These are phyloP conservation scores for Dactylellina haptotyla DNA, from an alignment of 2,329 filamentous ascomycete species.

Conservation along the genomic window DNA sequence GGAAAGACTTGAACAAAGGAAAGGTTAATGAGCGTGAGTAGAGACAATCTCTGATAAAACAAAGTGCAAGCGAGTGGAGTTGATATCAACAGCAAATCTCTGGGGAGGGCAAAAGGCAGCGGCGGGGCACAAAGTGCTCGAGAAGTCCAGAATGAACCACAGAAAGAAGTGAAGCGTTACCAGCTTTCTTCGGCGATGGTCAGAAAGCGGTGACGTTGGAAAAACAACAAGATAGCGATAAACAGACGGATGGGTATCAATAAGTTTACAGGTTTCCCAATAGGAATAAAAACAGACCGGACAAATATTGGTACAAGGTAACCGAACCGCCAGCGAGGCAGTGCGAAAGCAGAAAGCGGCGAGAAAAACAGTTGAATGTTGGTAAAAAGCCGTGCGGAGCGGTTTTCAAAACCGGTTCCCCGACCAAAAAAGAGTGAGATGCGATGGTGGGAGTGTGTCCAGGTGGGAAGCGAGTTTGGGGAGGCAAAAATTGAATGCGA, in stretches of 20 bases:
- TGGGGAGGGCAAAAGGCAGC: slow-evolving; percentile 8
- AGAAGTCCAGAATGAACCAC: slow-evolving; percentile 15
- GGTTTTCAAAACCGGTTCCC: slow-evolving; percentile 44
- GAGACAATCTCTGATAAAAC: slow-evolving; percentile 21
- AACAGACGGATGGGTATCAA: slow-evolving; percentile 48
- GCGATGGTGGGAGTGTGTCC: neutral
- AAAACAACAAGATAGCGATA: neutral
- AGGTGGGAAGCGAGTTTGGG: slow-evolving; percentile 7
- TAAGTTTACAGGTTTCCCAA: slow-evolving; percentile 42
- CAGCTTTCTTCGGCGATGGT: slow-evolving; percentile 1
- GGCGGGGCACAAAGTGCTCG: neutral
- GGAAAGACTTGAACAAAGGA: slow-evolving; percentile 40
- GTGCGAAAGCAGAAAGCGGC: slow-evolving; percentile 21
- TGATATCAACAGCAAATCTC: slow-evolving; percentile 9
- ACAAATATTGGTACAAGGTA: slow-evolving; percentile 45
- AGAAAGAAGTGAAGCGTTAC: slow-evolving; percentile 3
- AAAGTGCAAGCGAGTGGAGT: slow-evolving; percentile 31
- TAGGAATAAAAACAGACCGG: slow-evolving; percentile 3
- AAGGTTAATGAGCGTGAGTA: slow-evolving; percentile 34
- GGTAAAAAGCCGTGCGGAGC: neutral
- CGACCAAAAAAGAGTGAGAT: neutral
- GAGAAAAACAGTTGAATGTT: neutral
- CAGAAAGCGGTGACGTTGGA: neutral
- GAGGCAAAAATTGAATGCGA: slow-evolving; percentile 25
- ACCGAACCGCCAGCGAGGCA: neutral